These are phyloP conservation scores for Amaranthus hypochondriacus DNA, from an alignment of 148 eudicot species.

Conservation along the genomic window DNA sequence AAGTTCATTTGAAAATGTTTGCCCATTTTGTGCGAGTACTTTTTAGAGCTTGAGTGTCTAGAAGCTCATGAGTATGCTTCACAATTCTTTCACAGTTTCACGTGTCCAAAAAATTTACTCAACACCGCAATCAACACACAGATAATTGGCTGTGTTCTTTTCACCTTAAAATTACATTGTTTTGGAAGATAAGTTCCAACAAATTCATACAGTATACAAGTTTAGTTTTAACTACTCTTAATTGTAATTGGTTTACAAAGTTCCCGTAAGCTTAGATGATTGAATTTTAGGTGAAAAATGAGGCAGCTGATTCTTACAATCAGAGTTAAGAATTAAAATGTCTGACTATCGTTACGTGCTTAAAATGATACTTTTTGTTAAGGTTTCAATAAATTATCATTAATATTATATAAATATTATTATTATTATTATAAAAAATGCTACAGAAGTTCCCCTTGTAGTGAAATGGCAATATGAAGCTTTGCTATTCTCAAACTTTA, in stretches of 20 bases:
- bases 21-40: neutral
- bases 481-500: neutral
- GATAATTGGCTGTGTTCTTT: too few species aligned
- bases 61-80: neutral
- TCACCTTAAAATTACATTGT: too few species aligned
- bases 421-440: neutral
- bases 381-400: too few species aligned
- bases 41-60: neutral
- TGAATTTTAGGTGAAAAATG: neutral
- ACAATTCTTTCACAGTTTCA: neutral
- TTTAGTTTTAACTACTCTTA: too few species aligned
- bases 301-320: neutral
- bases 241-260: too few species aligned
- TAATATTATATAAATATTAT: too few species aligned
- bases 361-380: neutral
- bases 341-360: neutral
- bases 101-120: neutral
- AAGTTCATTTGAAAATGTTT: neutral
- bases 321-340: neutral
- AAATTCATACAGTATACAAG: too few species aligned
- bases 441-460: neutral
- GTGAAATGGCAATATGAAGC: neutral
- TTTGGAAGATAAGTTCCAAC: too few species aligned
- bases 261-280: too few species aligned
- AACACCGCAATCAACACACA: neutral